Conservation (phyloP, 169 alveolate species). For the Plasmodium malariae region DNA sequence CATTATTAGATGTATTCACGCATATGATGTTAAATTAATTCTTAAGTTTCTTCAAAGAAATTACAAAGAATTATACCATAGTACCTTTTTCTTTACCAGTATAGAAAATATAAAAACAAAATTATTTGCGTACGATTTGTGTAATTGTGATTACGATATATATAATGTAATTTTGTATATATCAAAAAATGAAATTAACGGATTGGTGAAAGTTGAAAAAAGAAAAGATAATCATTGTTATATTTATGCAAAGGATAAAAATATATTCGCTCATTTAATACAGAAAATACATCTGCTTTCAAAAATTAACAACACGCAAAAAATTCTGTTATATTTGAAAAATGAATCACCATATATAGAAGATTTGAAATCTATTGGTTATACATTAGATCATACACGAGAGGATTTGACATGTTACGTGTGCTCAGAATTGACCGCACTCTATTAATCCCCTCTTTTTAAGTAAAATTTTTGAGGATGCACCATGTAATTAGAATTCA, state of each 20-base stretch:
- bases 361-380: background rate
- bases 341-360: constrained; percentile 25
- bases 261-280: constrained; percentile 8
- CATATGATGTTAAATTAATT: constrained; percentile 43
- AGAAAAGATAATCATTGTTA: constrained; percentile 37
- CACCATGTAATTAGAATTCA: too few species aligned
- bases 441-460: too few species aligned
- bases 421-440: too few species aligned
- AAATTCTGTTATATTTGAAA: constrained; percentile 14
- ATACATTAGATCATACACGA: background rate
- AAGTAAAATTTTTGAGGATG: too few species aligned
- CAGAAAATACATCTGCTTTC: constrained; percentile 18
- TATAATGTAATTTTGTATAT: constrained; percentile 41
- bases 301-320: background rate
- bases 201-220: constrained; percentile 44
- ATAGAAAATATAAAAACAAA: constrained; percentile 17
- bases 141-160: constrained; percentile 52
- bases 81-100: constrained; percentile 29
- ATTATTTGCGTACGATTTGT: constrained; percentile 41
- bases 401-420: background rate
- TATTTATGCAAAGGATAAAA: constrained; percentile 33
- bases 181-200: constrained; percentile 5
- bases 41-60: constrained; percentile 28
- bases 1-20: constrained; percentile 33
- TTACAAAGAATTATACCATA: constrained; percentile 18